Evolutionary conservation across 179 eudicot genomes (phyloP), one percentile per base, ranked within the genome.

Genomic region (Spinacia oleracea): DNA sequence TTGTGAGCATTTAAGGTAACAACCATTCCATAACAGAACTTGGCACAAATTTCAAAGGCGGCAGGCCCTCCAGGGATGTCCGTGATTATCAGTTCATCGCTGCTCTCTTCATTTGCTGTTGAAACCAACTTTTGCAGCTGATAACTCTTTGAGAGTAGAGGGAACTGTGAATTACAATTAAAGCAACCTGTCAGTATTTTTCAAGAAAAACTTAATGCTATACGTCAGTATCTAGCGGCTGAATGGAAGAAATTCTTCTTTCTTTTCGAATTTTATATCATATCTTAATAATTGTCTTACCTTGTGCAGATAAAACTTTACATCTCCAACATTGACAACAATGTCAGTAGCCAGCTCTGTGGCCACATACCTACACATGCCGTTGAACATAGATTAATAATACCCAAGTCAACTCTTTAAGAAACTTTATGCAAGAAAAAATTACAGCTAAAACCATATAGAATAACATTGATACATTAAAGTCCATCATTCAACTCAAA

Each of bases 1-100:
- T 96, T 96, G 78, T 92, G 88, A 53, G 98, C 97, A 79, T 92
- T 96, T 78, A 94, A 85, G 45, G 99, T 96, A 40, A 96, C 94
- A 1, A 89, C 86, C 89, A 96, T 96, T 59, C 97, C 96, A 56
- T 96, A 94, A 77, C 98, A 94, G 87, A 89, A 94, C 86, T 94
- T 94, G 81, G 94, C 92, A 77, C 98, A 94, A 75, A 91, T 80
- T 83, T 96, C 99, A 51, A 96, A 94, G 46, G 98, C 92, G 43
- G 86, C 74, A 1, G 93, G 84, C 12, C 99, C 99, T 27, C 99
- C 99, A 5, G 98, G 99, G 25, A 96, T 88, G 64, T 93, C 98
- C 18, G 85, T 78, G 63, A 96, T 86, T 58, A 74, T 62, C 70
- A 96, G 70, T 83, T 93, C 98, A 78, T 89, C 91, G 27, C 71